phyloP scores from a whole-genome alignment of 352 stramenopile species.

The Phytophthora macrochlamydospora region DNA sequence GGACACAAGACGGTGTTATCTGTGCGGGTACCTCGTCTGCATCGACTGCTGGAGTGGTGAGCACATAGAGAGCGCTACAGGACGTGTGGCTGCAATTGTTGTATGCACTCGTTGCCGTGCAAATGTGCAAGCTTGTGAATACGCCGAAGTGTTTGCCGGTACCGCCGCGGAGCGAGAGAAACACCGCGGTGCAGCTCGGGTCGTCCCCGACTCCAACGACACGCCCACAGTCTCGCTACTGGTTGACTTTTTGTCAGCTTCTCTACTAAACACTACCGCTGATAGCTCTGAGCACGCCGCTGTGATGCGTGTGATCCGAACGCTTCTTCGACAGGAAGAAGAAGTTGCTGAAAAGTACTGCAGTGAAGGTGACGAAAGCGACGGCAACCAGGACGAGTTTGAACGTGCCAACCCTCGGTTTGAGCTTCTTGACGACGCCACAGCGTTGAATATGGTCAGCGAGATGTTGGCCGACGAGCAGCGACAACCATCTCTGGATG shows the following conservation, averaged over 20 bases:
- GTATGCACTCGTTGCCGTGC: slow-evolving; percentile 50
- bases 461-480: slow-evolving; percentile 21
- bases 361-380: not conserved
- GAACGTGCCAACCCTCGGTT: not conserved
- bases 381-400: slow-evolving; percentile 1
- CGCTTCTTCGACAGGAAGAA: slow-evolving; percentile 8
- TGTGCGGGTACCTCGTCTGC: slow-evolving; percentile 45
- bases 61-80: slow-evolving; percentile 32
- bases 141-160: slow-evolving; percentile 29
- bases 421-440: slow-evolving; percentile 9
- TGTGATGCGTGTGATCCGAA: slow-evolving; percentile 11
- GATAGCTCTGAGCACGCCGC: slow-evolving; percentile 10
- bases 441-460: slow-evolving; percentile 9
- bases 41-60: slow-evolving; percentile 38
- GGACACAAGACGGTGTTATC: slow-evolving; percentile 37
- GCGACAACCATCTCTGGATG: slow-evolving; percentile 11
- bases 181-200: slow-evolving; percentile 19
- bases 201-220: slow-evolving; percentile 13
- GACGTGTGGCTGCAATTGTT: slow-evolving; percentile 37
- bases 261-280: slow-evolving; percentile 5
- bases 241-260: slow-evolving; percentile 13
- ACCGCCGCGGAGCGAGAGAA: slow-evolving; percentile 23
- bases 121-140: slow-evolving; percentile 57
- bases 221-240: slow-evolving; percentile 3
- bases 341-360: not conserved